Evolutionary conservation across 1,284 basidiomycete species (phyloP).

Genomic region (Meira nashicola): DNA sequence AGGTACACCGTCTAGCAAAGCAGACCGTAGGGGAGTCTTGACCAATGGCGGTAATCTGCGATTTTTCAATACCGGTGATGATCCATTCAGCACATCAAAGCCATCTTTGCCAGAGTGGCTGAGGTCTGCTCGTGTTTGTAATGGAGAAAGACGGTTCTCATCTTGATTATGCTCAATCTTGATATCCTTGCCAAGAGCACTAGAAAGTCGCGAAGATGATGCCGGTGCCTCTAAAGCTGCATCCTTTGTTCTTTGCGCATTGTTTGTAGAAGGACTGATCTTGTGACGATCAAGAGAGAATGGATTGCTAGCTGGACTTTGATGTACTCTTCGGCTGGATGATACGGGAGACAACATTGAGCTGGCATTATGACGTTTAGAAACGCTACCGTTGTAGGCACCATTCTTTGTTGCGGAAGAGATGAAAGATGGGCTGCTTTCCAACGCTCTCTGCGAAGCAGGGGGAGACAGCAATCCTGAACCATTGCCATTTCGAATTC

Average conservation of each 20-base stretch:
- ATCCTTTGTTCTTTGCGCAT: neutral
- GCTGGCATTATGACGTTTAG: neutral
- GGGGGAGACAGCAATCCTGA: slow-evolving; percentile 12
- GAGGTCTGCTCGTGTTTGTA: neutral
- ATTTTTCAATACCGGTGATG: neutral
- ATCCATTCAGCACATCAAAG: too few relatives aligned
- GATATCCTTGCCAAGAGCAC: slow-evolving; percentile 6
- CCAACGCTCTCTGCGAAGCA: slow-evolving; percentile 14
- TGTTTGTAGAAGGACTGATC: slow-evolving; percentile 30
- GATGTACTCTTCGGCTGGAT: neutral
- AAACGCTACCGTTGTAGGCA: neutral
- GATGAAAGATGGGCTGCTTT: slow-evolving; percentile 8
- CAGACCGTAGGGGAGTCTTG: slow-evolving; percentile 10
- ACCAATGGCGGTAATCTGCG: slow-evolving; percentile 11
- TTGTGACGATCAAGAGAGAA: slow-evolving; percentile 45
- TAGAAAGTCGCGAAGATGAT: neutral
- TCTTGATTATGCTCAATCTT: neutral
- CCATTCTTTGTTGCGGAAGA: neutral
- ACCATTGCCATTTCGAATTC: neutral
- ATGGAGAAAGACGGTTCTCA: neutral
- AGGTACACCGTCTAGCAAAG: neutral
- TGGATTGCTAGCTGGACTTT: slow-evolving; percentile 23
- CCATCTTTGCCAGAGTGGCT: neutral
- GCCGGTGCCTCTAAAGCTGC: neutral
- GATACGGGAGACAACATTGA: neutral